A percentile compares a stretch with the other conserved stretches of the same genome.
Conservation (phyloP, 1,139 yeast genomes). For the Debaryomyces udenii region DNA sequence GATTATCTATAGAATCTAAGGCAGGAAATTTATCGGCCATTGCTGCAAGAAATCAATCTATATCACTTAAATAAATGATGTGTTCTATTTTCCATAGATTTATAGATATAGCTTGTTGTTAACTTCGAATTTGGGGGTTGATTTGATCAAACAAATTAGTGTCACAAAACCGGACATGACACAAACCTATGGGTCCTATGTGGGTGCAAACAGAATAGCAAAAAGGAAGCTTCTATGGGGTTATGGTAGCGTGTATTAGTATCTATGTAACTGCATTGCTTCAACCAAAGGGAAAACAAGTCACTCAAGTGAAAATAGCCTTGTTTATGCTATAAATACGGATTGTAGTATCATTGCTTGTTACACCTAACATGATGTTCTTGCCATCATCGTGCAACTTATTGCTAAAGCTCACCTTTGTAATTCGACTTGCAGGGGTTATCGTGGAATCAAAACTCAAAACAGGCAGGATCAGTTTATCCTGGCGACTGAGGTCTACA, state of each 20-base stretch:
- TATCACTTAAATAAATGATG: conserved; percentile 2
- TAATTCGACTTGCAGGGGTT: conserved; percentile 63
- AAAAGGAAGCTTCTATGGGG: neutral
- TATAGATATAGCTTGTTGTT: conserved; percentile 6
- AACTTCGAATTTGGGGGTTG: conserved; percentile 8
- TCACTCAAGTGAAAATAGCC: conserved; percentile 1
- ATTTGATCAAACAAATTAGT: conserved; percentile 1
- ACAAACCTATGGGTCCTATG: conserved; percentile 1
- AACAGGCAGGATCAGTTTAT: conserved; percentile 28
- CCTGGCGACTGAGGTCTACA: conserved; percentile 31
- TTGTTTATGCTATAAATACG: conserved; percentile 51
- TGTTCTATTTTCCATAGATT: neutral
- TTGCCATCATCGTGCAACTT: conserved; percentile 21
- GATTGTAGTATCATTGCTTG: conserved; percentile 70
- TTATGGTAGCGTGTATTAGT: no score
- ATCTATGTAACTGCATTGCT: no score
- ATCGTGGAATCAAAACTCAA: conserved; percentile 35
- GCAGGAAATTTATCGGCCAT: conserved; percentile 93
- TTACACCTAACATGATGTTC: conserved; percentile 55
- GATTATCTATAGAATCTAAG: conserved; percentile 56
- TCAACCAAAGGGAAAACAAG: no score
- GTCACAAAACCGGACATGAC: conserved; percentile 7
- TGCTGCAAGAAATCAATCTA: conserved; percentile 13
- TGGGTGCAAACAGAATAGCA: neutral
- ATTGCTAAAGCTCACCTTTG: conserved; percentile 60